Percentiles rank a stretch among this genome's conserved stretches.
Conservation (phyloP, 768 basidiomycete genomes). For the Tricholoma flavovirens region DNA sequence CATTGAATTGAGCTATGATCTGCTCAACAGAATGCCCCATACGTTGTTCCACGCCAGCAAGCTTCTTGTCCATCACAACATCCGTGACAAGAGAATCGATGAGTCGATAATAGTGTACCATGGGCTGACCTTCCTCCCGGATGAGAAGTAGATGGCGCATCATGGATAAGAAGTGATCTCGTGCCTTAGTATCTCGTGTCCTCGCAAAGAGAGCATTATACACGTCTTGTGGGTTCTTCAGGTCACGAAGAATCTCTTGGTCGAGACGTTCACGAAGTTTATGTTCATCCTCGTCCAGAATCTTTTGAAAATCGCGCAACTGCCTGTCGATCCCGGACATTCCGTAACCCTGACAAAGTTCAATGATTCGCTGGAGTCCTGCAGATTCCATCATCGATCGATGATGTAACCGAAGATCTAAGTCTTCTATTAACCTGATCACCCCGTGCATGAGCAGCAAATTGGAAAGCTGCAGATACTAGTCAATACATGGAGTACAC, state of each 20-base stretch:
- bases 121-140: conserved; percentile 76
- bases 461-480: conserved; percentile 53
- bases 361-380: conserved; percentile 69
- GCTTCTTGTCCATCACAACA: conserved; percentile 88
- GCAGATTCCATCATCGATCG: conserved; percentile 87
- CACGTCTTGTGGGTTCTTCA: conserved; percentile 80
- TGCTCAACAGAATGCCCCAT: conserved; percentile 87
- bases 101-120: conserved; percentile 87
- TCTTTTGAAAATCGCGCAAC: conserved; percentile 50
- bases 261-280: conserved; percentile 70
- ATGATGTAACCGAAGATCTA: conserved; percentile 81
- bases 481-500: neutral
- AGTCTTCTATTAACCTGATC: conserved; percentile 60
- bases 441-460: conserved; percentile 69
- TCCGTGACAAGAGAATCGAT: conserved; percentile 86
- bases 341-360: conserved; percentile 60
- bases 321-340: conserved; percentile 62
- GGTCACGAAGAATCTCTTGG: conserved; percentile 66
- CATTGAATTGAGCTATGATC: conserved; percentile 85
- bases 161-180: conserved; percentile 85
- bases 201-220: conserved; percentile 76
- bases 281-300: conserved; percentile 71
- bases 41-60: conserved; percentile 76
- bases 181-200: conserved; percentile 72
- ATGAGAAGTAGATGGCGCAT: conserved; percentile 92